Conservation (phyloP, 2,329 filamentous ascomycete genomes). For the Septoria linicola region DNA sequence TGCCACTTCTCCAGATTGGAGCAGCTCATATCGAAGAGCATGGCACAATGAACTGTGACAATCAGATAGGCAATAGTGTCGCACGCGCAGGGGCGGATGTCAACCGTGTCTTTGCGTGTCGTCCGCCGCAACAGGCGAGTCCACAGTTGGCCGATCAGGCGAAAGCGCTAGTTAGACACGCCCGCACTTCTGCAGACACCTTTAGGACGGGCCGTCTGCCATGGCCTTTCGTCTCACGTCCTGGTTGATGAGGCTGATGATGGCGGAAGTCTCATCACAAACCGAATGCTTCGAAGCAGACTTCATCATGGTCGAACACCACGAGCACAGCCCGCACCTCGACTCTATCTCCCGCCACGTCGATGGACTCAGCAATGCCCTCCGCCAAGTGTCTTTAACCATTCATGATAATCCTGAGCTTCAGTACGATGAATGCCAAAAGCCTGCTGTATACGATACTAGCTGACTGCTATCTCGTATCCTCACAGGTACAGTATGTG, state of each 20-base stretch:
- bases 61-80: no score
- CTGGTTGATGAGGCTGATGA: background rate
- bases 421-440: slow-evolving; percentile 48
- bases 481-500: slow-evolving; percentile 4
- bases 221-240: background rate
- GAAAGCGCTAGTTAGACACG: no score
- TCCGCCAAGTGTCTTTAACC: slow-evolving; percentile 51
- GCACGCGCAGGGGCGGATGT: no score
- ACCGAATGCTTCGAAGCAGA: slow-evolving; percentile 9
- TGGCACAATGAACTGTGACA: no score
- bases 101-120: no score
- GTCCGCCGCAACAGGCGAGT: no score
- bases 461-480: background rate
- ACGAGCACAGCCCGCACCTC: slow-evolving; percentile 16
- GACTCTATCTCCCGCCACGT: slow-evolving; percentile 42
- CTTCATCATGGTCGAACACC: slow-evolving; percentile 14
- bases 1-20: no score
- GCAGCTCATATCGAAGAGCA: no score
- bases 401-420: slow-evolving; percentile 51
- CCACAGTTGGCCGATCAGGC: no score
- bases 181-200: no score
- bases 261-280: slow-evolving; percentile 1
- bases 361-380: slow-evolving; percentile 40
- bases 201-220: no score
- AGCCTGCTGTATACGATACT: background rate